Evolutionary conservation across 345 rosid species (phyloP).

Genomic region (Eucalyptus cladocalyx): DNA sequence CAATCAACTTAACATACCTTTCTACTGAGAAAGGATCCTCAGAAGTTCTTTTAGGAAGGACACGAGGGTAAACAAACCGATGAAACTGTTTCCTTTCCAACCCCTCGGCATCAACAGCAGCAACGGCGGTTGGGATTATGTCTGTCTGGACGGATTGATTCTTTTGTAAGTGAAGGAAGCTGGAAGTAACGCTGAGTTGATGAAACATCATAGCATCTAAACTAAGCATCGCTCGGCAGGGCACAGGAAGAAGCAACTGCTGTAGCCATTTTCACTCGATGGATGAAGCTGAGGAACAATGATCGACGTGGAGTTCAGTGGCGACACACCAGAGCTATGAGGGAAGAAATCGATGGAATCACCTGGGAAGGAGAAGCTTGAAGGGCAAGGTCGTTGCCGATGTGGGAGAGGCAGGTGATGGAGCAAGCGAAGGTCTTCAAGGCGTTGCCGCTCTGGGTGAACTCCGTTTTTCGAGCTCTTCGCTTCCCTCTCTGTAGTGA

Average conservation of each 20-base stretch:
- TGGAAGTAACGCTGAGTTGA: neutral
- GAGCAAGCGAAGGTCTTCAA: slow-evolving; percentile 73
- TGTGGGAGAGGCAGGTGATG: slow-evolving; percentile 67
- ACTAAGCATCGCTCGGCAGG: no score
- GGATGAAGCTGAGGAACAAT: no score
- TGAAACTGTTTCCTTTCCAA: neutral
- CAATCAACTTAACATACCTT: neutral
- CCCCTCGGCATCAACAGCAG: neutral
- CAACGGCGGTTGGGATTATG: neutral
- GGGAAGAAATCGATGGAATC: no score
- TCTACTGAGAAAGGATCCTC: neutral
- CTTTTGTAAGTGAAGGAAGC: neutral
- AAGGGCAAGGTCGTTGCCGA: slow-evolving; percentile 74
- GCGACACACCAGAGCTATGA: neutral
- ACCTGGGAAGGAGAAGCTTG: slow-evolving; percentile 80
- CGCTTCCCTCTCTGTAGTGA: neutral
- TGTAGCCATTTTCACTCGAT: no score
- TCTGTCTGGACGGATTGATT: neutral
- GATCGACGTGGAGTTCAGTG: no score
- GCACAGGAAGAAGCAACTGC: no score
- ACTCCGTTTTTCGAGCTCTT: slow-evolving; percentile 29
- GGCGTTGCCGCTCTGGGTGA: slow-evolving; percentile 61
- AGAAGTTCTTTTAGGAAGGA: neutral
- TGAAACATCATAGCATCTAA: no score
- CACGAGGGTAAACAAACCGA: neutral